Evolutionary conservation across 176 grass and related monocot genomes (phyloP).

Genomic region (Stipa capillata): DNA sequence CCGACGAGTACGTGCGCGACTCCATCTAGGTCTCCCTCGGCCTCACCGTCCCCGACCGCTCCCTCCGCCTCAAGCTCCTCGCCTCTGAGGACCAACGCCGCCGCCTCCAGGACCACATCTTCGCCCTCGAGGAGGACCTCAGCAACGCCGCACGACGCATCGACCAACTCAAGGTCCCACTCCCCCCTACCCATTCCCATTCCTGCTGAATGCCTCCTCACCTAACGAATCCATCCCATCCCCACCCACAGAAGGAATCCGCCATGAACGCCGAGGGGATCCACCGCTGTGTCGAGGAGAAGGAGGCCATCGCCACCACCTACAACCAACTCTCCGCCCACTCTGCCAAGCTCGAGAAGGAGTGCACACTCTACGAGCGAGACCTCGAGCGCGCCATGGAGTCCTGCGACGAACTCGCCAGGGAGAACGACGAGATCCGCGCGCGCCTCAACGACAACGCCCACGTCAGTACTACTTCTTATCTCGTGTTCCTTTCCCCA

Average conservation of each 20-base stretch:
- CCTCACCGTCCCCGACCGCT: constrained; percentile 60
- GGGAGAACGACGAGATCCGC: constrained; percentile 65
- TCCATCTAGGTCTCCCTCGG: constrained; percentile 39
- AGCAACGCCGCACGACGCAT: constrained; percentile 41
- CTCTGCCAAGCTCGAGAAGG: constrained; percentile 49
- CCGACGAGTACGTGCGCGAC: neutral
- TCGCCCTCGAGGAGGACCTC: constrained; percentile 70
- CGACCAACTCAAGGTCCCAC: constrained; percentile 30
- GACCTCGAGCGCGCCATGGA: constrained; percentile 84
- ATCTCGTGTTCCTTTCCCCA: neutral
- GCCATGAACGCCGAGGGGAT: constrained; percentile 66
- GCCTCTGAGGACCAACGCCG: constrained; percentile 64
- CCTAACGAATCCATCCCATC: neutral
- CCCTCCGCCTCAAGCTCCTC: constrained; percentile 61
- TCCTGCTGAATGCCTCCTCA: too few relatives aligned
- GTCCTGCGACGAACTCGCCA: constrained; percentile 67
- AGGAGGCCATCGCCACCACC: constrained; percentile 31
- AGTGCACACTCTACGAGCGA: constrained; percentile 81
- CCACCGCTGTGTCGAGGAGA: constrained; percentile 75
- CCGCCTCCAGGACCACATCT: constrained; percentile 77
- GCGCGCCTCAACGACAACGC: constrained; percentile 17
- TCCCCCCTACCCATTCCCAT: neutral
- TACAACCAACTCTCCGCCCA: constrained; percentile 41
- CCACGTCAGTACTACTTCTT: constrained; percentile 21
- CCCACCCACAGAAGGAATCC: constrained; percentile 47